phyloP scores from a whole-genome alignment of 2,329 filamentous ascomycete genomes.

The Fusarium sp. region DNA sequence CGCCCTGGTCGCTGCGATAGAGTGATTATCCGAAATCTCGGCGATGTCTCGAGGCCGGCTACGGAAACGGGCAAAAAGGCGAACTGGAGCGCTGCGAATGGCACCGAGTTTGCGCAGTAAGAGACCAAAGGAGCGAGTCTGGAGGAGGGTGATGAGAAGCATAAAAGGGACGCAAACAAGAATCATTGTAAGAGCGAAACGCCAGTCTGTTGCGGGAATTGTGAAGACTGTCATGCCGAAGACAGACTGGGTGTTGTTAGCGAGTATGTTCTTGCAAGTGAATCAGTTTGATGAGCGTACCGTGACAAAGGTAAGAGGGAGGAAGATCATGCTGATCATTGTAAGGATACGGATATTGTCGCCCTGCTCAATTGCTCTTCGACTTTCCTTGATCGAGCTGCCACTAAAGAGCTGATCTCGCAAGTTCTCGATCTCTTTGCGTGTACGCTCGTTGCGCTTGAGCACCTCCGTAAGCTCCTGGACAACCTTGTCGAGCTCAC shows the following conservation, averaged over 20 bases:
- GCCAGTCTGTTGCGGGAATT: slow-evolving; percentile 56
- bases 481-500: slow-evolving; percentile 64
- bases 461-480: slow-evolving; percentile 59
- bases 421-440: slow-evolving; percentile 66
- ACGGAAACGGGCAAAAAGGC: slow-evolving; percentile 7
- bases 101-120: slow-evolving; percentile 39
- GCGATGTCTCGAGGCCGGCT: slow-evolving; percentile 20
- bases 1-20: slow-evolving; percentile 13
- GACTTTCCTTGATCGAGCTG: slow-evolving; percentile 70
- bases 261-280: neutral
- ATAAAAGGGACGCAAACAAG: slow-evolving; percentile 67
- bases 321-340: slow-evolving; percentile 69
- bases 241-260: slow-evolving; percentile 53
- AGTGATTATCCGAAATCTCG: slow-evolving; percentile 38
- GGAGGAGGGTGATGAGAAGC: slow-evolving; percentile 58
- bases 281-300: slow-evolving; percentile 43
- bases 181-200: slow-evolving; percentile 70
- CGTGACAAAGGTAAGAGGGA: slow-evolving; percentile 71
- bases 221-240: slow-evolving; percentile 64
- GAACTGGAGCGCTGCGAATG: slow-evolving; percentile 5
- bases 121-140: slow-evolving; percentile 53
- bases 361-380: slow-evolving; percentile 71
- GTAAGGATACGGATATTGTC: slow-evolving; percentile 71
- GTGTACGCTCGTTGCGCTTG: slow-evolving; percentile 62
- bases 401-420: slow-evolving; percentile 72